These are phyloP conservation scores for Coniochaeta sp. DNA, from an alignment of 2,329 filamentous ascomycete species.

Conservation along the genomic window DNA sequence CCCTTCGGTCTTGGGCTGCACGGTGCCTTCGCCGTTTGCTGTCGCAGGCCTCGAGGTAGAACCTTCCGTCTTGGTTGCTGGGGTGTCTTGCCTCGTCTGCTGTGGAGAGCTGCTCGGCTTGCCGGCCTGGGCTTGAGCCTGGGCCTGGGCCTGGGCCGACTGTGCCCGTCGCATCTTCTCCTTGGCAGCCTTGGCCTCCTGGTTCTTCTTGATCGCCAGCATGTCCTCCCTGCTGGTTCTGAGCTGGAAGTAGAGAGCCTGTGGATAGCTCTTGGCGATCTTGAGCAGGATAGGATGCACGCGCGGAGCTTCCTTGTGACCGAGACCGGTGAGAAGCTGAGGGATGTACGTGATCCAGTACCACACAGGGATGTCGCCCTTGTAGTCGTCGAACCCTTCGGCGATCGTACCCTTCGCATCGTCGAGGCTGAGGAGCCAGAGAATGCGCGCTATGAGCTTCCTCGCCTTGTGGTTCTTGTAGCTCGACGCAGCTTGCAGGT, in stretches of 20 bases:
- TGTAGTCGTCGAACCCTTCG: slow-evolving; percentile 87
- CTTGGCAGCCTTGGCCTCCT: slow-evolving; percentile 53
- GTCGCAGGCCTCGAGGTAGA: slow-evolving; percentile 39
- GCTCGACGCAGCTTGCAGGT: slow-evolving; percentile 88
- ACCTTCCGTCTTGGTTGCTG: slow-evolving; percentile 25
- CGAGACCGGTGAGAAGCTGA: slow-evolving; percentile 84
- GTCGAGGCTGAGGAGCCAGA: slow-evolving; percentile 93
- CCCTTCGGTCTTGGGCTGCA: slow-evolving; percentile 36
- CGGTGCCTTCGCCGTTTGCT: slow-evolving; percentile 35
- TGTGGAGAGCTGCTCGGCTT: slow-evolving; percentile 40
- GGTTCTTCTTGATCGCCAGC: slow-evolving; percentile 81
- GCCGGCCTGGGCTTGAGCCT: slow-evolving; percentile 34
- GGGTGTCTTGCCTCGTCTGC: slow-evolving; percentile 44
- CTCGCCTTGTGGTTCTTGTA: slow-evolving; percentile 97
- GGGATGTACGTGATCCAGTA: slow-evolving; percentile 99
- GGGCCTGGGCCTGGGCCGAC: slow-evolving; percentile 36
- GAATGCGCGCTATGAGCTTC: slow-evolving; percentile 84
- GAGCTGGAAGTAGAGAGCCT: slow-evolving; percentile 92
- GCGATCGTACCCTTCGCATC: slow-evolving; percentile 78
- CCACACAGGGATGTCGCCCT: slow-evolving; percentile 96
- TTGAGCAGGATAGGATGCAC: slow-evolving; percentile 82
- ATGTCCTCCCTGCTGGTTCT: slow-evolving; percentile 93
- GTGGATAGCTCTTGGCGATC: slow-evolving; percentile 92
- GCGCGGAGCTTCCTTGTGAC: slow-evolving; percentile 82
- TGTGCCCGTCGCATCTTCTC: slow-evolving; percentile 47